These are phyloP conservation scores for Clitoria ternatea DNA, from an alignment of 306 rosid species.

Conservation along the genomic window DNA sequence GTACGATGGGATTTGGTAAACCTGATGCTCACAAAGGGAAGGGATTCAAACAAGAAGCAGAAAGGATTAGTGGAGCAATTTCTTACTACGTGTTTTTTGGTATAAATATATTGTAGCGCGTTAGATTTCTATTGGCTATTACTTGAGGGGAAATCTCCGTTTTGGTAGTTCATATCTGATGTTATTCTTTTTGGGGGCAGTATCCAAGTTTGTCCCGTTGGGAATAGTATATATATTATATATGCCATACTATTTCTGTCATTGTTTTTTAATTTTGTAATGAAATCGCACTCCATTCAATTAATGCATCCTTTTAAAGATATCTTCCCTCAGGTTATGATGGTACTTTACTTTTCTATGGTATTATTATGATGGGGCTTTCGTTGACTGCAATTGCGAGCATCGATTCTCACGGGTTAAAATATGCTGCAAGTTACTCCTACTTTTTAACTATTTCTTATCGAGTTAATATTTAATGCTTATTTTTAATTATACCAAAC, in stretches of 20 bases:
- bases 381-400: not conserved
- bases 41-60: conserved; percentile 26
- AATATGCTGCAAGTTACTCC: not conserved
- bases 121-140: conserved; percentile 42
- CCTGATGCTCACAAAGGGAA: conserved; percentile 27
- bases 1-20: conserved; percentile 30
- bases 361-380: not conserved
- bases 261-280: conserved; percentile 22
- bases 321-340: not conserved
- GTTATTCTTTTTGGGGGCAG: conserved; percentile 55
- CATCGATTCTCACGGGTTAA: not conserved
- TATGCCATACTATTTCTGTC: conserved; percentile 31
- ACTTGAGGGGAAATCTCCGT: conserved; percentile 47
- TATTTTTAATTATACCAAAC: too few species aligned
- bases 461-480: too few species aligned
- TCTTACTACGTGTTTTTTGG: conserved; percentile 36
- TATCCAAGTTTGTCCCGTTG: conserved; percentile 31
- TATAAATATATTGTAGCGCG: conserved; percentile 37
- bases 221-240: conserved; percentile 26
- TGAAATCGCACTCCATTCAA: conserved; percentile 30
- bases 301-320: conserved; percentile 12
- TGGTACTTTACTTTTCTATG: not conserved
- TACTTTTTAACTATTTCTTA: too few species aligned
- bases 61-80: conserved; percentile 20
- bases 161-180: conserved; percentile 50